Evolutionary conservation across 768 basidiomycete species (phyloP), one percentile per base, ranked within the genome.

Genomic region (Lyophyllum decastes): DNA sequence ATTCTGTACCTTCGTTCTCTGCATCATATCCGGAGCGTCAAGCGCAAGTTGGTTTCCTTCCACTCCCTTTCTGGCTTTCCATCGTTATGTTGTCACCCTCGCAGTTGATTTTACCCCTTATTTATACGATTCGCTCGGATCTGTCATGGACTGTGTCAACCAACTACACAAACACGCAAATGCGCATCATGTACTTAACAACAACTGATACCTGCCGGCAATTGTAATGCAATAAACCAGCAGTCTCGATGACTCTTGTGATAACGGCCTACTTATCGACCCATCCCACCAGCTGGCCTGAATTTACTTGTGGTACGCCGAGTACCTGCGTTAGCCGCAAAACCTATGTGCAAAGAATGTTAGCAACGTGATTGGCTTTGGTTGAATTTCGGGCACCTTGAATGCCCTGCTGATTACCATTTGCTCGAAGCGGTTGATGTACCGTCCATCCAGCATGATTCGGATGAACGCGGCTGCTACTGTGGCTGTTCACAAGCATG

Each of bases 401-500:
- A 16, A 44, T 44, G 53, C 56, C 49, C 41, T 61, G 63, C 57
- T 59, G 69, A 66, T 59, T 72, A 57, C 5, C 5, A 30, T 30
- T 30, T 30, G 52, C 41, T 50, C 56, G 66, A 43, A 49, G 64
- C 61, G 50, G 69, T 35, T 58, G 67, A 58, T 52, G 60, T 38
- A 71, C 59, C 49, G 70, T 67, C 77, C 81, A 82, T 26, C 76
- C 77, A 22, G 68, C 68, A 49, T 73, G 62, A 45, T 61, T 61
- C 30, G 54, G 66, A 17, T 50, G 62, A 52, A 60, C 72, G 64
- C 58, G 65, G 21, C 47, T 58, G 33, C 41, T 52, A 30, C 22
- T 33, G 43, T 57, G 64, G 26, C 59, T 63, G 63, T 55, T 63
- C n/a, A 79, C 71, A 35, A 90, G 75, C 58, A 90, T 67, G 59